These are phyloP conservation scores for Chlorella sp. DNA, from an alignment of 139 green algal genomes.

Conservation along the genomic window DNA sequence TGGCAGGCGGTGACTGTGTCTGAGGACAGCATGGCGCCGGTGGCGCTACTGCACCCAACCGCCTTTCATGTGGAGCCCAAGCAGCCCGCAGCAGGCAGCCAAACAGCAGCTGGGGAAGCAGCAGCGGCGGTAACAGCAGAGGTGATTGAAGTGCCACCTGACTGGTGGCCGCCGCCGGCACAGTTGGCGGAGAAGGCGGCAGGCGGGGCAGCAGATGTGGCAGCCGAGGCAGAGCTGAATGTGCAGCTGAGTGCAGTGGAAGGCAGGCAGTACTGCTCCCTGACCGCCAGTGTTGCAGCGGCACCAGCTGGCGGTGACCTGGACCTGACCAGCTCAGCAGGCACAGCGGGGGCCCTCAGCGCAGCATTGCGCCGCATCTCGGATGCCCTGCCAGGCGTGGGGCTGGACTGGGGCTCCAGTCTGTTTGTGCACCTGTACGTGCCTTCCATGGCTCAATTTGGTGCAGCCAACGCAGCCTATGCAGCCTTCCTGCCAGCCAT, in stretches of 20 bases:
- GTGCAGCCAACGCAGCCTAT: constrained; percentile 88
- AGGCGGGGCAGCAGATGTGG: not conserved
- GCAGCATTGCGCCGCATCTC: constrained; percentile 21
- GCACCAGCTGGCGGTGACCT: not conserved
- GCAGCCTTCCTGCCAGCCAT: constrained; percentile 69
- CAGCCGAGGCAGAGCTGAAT: not conserved
- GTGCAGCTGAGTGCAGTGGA: constrained; percentile 3
- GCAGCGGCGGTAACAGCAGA: not conserved
- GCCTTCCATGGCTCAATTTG: constrained; percentile 92
- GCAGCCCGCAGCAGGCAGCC: not conserved
- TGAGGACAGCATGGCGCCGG: constrained; percentile 50
- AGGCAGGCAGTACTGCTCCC: constrained; percentile 10
- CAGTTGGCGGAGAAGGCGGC: not conserved
- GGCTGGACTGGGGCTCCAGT: constrained; percentile 43
- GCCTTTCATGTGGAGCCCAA: constrained; percentile 84
- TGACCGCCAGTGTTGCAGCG: constrained; percentile 13
- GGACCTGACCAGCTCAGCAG: not conserved
- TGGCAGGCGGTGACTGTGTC: constrained; percentile 64
- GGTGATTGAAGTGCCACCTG: constrained; percentile 48
- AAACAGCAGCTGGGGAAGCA: not conserved
- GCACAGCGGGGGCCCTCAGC: constrained; percentile 6
- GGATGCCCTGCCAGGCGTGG: not conserved
- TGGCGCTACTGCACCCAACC: constrained; percentile 71
- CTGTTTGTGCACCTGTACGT: constrained; percentile 93
- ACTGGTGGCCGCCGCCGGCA: constrained; percentile 30